Evolutionary conservation across 2,329 filamentous ascomycete species (phyloP).

Genomic region (Cordyceps farinosa): DNA sequence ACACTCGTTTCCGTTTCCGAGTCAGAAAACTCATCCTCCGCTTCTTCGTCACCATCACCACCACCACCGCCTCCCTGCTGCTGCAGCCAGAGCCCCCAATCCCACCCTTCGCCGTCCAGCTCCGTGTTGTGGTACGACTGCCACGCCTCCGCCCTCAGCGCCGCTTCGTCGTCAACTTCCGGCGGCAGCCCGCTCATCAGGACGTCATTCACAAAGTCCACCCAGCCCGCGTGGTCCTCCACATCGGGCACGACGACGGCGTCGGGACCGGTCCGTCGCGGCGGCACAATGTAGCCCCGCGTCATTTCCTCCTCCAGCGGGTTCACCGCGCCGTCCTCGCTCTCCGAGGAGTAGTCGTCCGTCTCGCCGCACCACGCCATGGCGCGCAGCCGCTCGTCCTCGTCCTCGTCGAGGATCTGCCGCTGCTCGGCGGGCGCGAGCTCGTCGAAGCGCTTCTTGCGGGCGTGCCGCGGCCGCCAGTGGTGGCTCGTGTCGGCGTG

Average conservation of each 20-base stretch:
- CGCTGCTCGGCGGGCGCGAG: conserved; percentile 36
- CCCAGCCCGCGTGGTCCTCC: conserved; percentile 26
- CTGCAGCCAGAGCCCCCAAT: conserved; percentile 25
- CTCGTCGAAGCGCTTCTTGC: conserved; percentile 42
- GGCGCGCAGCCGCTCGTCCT: conserved; percentile 34
- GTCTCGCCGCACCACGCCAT: conserved; percentile 31
- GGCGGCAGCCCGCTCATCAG: conserved; percentile 24
- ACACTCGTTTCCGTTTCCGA: conserved; percentile 12
- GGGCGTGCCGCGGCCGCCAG: conserved; percentile 43
- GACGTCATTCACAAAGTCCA: conserved; percentile 26
- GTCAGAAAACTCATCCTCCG: conserved; percentile 18
- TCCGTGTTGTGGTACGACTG: conserved; percentile 22
- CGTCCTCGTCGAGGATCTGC: conserved; percentile 36
- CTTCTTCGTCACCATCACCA: conserved; percentile 12
- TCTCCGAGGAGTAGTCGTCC: conserved; percentile 20
- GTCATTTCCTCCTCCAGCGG: conserved; percentile 32
- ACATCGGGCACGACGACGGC: conserved; percentile 20
- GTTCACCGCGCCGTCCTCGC: conserved; percentile 8
- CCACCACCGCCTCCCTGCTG: conserved; percentile 20
- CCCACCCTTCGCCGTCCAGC: conserved; percentile 19
- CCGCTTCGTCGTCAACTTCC: conserved; percentile 26
- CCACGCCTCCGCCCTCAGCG: conserved; percentile 25
- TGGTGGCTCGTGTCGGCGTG: conserved; percentile 31
- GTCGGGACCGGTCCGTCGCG: conserved; percentile 7
- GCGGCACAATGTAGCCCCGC: conserved; percentile 31